Evolutionary conservation across 179 eudicot species (phyloP), one percentile per base, ranked within the genome.

Genomic region (Beta macrorhiza): DNA sequence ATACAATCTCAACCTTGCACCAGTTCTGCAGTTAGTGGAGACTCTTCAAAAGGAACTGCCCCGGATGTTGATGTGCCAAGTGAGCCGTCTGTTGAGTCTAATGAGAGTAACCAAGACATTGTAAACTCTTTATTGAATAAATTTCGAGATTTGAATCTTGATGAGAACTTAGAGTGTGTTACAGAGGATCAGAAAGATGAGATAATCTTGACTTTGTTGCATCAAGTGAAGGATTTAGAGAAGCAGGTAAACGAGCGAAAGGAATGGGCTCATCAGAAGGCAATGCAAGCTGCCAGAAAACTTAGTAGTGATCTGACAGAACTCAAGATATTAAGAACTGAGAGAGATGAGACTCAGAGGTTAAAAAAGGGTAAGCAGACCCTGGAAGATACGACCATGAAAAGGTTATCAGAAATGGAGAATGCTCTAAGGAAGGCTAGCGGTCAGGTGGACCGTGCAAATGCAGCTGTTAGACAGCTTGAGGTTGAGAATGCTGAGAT

Each of bases 221-320:
- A 89, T 78, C 98, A 96, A 88, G 88, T 91, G 59, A 91, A 91
- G 87, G 99, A 96, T 80, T 87, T 92, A 29, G 99, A 96, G 92
- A 90, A 82, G 78, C 97, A 92, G 86, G 92, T 94, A 76, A 91
- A 89, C 82, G 99, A 96, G 79, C 84, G 99, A 74, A 96, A 92
- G 80, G 98, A 96, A 44, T 95, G 99, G 99, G 99, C 99, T 45
- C 99, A 95, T 68, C 91, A 95, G 90, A 95, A 93, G 86, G 99
- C 99, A 56, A 88, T 96, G 96, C 98, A 94, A 85, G 99, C 99
- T 81, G 98, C 99, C 57, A 89, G 91, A 80, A 96, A 94, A 87
- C 91, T 96, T 37, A 90, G 97, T 76, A 86, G 83, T 81, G 99
- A 96, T 88, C 83, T 96, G 16, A 90, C 93, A 0, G 96, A 96